These are phyloP conservation scores for Fraxinus platypoda DNA, from an alignment of 305 asterid species.

Conservation along the genomic window DNA sequence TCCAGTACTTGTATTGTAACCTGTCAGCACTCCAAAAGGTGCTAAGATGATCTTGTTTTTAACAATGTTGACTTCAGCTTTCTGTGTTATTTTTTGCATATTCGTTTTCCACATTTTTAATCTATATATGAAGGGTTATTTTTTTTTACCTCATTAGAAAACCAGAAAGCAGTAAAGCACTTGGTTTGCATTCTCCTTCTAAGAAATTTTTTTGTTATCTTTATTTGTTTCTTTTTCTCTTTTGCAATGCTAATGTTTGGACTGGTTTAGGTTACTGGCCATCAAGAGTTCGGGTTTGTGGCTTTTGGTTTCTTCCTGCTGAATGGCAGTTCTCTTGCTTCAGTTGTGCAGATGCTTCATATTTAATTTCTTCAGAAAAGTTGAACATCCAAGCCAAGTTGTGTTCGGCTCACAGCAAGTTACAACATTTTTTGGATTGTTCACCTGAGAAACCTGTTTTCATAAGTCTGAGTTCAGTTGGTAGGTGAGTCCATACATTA, in stretches of 20 bases:
- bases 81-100: neutral
- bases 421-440: conserved; percentile 49
- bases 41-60: neutral
- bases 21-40: neutral
- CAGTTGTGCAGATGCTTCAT: conserved; percentile 63
- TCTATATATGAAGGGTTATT: neutral
- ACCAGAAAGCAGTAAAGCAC: neutral
- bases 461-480: conserved; percentile 82
- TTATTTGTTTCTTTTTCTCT: conserved; percentile 8
- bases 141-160: neutral
- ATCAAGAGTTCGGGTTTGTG: conserved; percentile 76
- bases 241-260: conserved; percentile 15
- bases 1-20: neutral
- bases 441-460: conserved; percentile 61
- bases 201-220: neutral
- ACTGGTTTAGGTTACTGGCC: conserved; percentile 84
- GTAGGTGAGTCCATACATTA: conserved; percentile 56
- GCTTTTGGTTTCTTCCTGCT: conserved; percentile 83
- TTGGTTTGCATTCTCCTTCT: neutral
- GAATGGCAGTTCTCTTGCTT: conserved; percentile 91
- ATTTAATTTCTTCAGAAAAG: conserved; percentile 32
- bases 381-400: conserved; percentile 37
- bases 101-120: neutral
- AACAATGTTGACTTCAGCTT: neutral
- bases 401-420: conserved; percentile 60